These are phyloP conservation scores for Nakazawaea wickerhamii DNA, from an alignment of 805 yeast genomes.

Conservation along the genomic window DNA sequence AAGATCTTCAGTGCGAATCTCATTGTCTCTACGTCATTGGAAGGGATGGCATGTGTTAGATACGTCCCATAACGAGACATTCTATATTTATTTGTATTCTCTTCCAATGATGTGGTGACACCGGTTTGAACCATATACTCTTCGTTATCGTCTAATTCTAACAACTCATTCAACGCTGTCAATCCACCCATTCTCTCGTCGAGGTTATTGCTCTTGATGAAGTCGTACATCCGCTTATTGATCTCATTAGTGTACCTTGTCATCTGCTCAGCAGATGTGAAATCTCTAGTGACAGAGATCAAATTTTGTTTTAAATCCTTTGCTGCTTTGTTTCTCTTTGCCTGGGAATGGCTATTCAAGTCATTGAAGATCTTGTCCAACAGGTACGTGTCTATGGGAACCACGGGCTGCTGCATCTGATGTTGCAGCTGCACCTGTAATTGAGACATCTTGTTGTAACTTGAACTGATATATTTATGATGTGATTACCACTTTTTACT, in stretches of 20 bases:
- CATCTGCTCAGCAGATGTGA: constrained; percentile 70
- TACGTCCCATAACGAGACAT: constrained; percentile 91
- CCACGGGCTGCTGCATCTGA: constrained; percentile 3
- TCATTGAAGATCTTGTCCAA: constrained; percentile 49
- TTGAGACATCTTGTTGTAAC: constrained; percentile 9
- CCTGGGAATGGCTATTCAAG: constrained; percentile 37
- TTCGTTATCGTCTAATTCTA: constrained; percentile 76
- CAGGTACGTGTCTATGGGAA: constrained; percentile 41
- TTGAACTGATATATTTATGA: background rate
- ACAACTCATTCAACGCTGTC: constrained; percentile 81
- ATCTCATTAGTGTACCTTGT: constrained; percentile 78
- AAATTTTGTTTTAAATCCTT: constrained; percentile 65
- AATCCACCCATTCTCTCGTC: constrained; percentile 83
- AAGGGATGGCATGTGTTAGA: constrained; percentile 70
- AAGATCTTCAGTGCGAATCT: constrained; percentile 78
- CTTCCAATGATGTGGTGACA: constrained; percentile 41
- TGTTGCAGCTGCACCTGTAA: constrained; percentile 6
- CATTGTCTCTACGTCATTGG: constrained; percentile 82
- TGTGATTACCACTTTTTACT: background rate
- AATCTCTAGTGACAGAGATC: constrained; percentile 68
- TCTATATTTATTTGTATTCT: constrained; percentile 61
- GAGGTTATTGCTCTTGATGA: constrained; percentile 69
- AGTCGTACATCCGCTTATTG: constrained; percentile 70
- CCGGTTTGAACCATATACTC: constrained; percentile 30
- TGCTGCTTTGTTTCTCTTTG: constrained; percentile 51